Conservation (phyloP, 768 basidiomycete genomes). For the Chiua virens region DNA sequence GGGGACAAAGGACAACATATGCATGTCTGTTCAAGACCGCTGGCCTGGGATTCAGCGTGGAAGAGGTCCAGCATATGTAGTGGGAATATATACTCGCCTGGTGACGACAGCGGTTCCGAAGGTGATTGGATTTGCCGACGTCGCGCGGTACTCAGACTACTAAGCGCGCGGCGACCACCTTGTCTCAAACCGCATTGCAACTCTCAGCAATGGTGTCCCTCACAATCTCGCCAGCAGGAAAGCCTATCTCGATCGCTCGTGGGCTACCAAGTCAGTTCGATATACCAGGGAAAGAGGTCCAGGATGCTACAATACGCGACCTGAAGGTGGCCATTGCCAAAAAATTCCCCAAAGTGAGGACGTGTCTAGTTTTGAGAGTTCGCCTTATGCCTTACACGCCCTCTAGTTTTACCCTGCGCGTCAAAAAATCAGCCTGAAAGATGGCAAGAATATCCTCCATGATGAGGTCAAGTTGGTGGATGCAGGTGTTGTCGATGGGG, state of each 20-base stretch:
- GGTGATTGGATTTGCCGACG: too few relatives aligned
- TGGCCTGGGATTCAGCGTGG: background rate
- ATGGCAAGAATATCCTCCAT: conserved; percentile 57
- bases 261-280: conserved; percentile 53
- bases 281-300: conserved; percentile 40
- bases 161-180: too few relatives aligned
- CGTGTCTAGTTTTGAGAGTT: background rate
- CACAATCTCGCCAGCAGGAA: conserved; percentile 51
- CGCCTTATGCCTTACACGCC: background rate
- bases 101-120: too few relatives aligned
- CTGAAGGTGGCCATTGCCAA: conserved; percentile 65
- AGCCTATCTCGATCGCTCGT: conserved; percentile 45
- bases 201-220: conserved; percentile 47
- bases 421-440: conserved; percentile 70
- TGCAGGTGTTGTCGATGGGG: conserved; percentile 57
- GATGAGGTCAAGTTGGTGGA: conserved; percentile 62
- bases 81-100: too few relatives aligned
- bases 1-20: conserved; percentile 7
- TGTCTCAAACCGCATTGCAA: too few relatives aligned
- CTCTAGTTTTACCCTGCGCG: conserved; percentile 66
- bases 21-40: background rate
- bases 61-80: background rate
- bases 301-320: conserved; percentile 60
- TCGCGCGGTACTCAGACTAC: too few relatives aligned
- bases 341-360: conserved; percentile 49